A percentile compares a stretch with the other conserved stretches of the same genome.
phyloP scores from a whole-genome alignment of 139 green algal species.

The Chlamydomonas incerta region DNA sequence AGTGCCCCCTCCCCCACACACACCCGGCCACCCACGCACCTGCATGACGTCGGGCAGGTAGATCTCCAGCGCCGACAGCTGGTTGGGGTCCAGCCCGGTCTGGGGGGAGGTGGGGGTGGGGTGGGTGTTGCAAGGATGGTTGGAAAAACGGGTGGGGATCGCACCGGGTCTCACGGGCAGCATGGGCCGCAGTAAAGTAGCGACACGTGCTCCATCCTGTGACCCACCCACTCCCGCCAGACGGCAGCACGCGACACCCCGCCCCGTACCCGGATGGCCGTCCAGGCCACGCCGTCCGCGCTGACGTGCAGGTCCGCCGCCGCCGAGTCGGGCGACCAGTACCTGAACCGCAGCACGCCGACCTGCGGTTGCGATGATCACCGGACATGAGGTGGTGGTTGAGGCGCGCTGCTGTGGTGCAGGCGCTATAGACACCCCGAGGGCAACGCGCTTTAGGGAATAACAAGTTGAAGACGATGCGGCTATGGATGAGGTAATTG shows the following conservation, averaged over 20 bases:
- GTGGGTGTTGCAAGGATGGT: too few species aligned
- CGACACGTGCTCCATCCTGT: too few species aligned
- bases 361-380: not conserved
- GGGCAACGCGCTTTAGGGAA: too few species aligned
- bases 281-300: conserved; percentile 9
- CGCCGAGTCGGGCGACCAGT: conserved; percentile 4
- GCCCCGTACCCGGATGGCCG: not conserved
- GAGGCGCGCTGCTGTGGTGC: too few species aligned
- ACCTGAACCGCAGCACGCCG: conserved; percentile 7
- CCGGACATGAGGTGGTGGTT: too few species aligned
- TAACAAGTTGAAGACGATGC: too few species aligned
- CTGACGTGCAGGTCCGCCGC: conserved; percentile 6
- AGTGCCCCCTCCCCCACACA: not conserved
- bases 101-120: not conserved
- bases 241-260: not conserved
- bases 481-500: too few species aligned
- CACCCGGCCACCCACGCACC: not conserved
- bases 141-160: too few species aligned
- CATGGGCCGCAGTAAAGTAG: too few species aligned
- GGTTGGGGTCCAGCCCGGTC: not conserved
- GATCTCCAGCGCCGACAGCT: conserved; percentile 16
- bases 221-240: too few species aligned
- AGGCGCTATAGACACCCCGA: too few species aligned
- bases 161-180: too few species aligned
- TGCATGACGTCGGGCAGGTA: not conserved